These are phyloP conservation scores for Pythium brassicae DNA, from an alignment of 352 stramenopile genomes.

Conservation along the genomic window DNA sequence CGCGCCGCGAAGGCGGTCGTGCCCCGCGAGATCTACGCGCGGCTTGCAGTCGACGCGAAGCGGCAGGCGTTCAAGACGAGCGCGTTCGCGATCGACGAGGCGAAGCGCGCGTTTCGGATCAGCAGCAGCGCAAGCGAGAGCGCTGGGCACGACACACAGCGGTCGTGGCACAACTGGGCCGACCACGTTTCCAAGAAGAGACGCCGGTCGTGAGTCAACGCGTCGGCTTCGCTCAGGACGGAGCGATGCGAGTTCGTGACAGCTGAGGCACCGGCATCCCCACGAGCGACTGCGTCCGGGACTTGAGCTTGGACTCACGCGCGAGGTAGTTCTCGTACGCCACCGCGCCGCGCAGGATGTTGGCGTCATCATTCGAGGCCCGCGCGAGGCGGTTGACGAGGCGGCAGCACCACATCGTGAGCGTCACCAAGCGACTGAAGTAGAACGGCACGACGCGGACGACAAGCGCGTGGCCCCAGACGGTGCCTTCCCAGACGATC, in stretches of 20 bases:
- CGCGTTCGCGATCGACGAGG: slow-evolving; percentile 29
- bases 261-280: background rate
- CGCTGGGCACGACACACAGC: background rate
- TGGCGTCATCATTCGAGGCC: slow-evolving; percentile 12
- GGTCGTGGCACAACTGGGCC: slow-evolving; percentile 11
- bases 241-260: background rate
- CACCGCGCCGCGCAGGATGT: slow-evolving; percentile 24
- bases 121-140: slow-evolving; percentile 12
- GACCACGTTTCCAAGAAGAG: slow-evolving; percentile 2
- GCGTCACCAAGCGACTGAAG: slow-evolving; percentile 17
- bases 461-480: slow-evolving; percentile 7
- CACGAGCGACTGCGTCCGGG: background rate
- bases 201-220: background rate
- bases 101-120: slow-evolving; percentile 44
- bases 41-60: slow-evolving; percentile 20
- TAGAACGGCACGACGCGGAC: slow-evolving; percentile 18
- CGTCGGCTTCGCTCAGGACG: background rate
- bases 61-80: slow-evolving; percentile 12
- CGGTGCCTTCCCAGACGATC: slow-evolving; percentile 8
- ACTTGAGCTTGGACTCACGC: background rate
- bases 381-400: slow-evolving; percentile 8
- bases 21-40: slow-evolving; percentile 40
- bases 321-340: slow-evolving; percentile 25
- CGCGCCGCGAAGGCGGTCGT: slow-evolving; percentile 23
- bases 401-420: slow-evolving; percentile 12